Evolutionary conservation across 768 basidiomycete genomes (phyloP), one percentile per base, ranked within the genome.

Genomic region (Steccherinum ochraceum): DNA sequence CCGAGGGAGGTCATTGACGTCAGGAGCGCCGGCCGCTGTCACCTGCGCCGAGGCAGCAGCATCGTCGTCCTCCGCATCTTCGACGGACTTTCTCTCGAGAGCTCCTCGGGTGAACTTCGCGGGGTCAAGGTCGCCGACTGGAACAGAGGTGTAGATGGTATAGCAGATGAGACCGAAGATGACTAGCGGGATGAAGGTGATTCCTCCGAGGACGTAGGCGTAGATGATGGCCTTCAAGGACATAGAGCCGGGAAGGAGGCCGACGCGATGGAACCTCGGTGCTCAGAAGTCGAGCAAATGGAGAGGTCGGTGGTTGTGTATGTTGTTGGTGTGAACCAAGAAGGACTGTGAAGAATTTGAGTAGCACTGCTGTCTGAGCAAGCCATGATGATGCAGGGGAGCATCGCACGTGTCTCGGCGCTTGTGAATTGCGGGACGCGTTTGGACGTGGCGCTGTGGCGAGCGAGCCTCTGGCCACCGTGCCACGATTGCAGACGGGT

Each of bases 171-270:
- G 53, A 20, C 66, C 69, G 56, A 78, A 69, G 60, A 91, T 56
- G 57, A 88, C 63, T 43, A 96, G 76, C 18, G 94, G 94, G 50
- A 96, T 71, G 67, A 95, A 88, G 2, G 94, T 95, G 55, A 96
- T 53, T 41, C 93, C 94, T 49, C 94, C 94, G 41, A 96, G 73
- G 53, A 96, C 69, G 67, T 96, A 96, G 26, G 87, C 87, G 63
- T 94, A 84, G 55, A 91, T 58, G 46, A 93, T 67, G 2, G 85
- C 79, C 62, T 77, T 83, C 58, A 89, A 62, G 51, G 77, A 78
- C 88, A 90, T 89, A 62, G 24, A 21, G 3, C n/a, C 40, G 2
- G 20, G 12, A 23, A 12, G 47, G 19, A 19, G 48, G 16, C 7
- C 30, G 7, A 16, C 16, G 7, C 16, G 30, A 35, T 16, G 30